phyloP scores from a whole-genome alignment of 495 filamentous ascomycete genomes.

The Glonium stellatum region DNA sequence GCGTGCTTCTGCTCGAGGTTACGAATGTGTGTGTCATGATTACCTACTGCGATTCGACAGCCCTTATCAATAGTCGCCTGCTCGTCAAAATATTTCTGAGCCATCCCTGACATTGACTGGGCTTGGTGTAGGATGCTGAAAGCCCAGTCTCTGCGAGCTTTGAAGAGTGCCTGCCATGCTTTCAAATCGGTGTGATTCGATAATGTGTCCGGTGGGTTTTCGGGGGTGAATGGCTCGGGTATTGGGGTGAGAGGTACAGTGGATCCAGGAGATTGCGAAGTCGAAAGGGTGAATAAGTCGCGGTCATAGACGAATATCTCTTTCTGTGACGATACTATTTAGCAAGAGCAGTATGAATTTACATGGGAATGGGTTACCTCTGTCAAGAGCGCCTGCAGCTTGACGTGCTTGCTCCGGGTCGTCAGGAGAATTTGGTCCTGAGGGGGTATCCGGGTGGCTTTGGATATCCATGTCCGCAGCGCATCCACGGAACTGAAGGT shows the following conservation, averaged over 20 bases:
- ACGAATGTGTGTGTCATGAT: constrained; percentile 70
- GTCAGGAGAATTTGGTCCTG: constrained; percentile 77
- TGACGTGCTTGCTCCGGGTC: constrained; percentile 70
- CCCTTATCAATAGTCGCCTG: constrained; percentile 65
- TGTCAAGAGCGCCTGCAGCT: constrained; percentile 61
- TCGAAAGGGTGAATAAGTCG: constrained; percentile 47
- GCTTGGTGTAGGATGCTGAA: constrained; percentile 58
- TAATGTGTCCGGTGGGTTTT: constrained; percentile 64
- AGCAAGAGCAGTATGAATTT: constrained; percentile 4
- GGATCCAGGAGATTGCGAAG: constrained; percentile 31
- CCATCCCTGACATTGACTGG: constrained; percentile 47
- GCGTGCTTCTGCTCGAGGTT: constrained; percentile 64
- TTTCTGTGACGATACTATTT: constrained; percentile 49
- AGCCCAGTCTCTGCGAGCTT: constrained; percentile 68
- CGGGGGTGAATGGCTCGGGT: constrained; percentile 52
- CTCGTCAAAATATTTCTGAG: constrained; percentile 53
- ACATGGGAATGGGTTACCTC: constrained; percentile 53
- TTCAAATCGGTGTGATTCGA: constrained; percentile 63
- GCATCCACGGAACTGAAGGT: constrained; percentile 59
- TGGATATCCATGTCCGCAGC: constrained; percentile 60
- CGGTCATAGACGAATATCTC: constrained; percentile 86
- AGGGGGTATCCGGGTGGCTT: constrained; percentile 57
- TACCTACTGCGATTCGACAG: constrained; percentile 69
- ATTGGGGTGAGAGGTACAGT: constrained; percentile 41
- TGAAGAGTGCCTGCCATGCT: constrained; percentile 78